These are phyloP conservation scores for Pyrenochaeta sp. DNA, from an alignment of 2,329 filamentous ascomycete species.

Conservation along the genomic window DNA sequence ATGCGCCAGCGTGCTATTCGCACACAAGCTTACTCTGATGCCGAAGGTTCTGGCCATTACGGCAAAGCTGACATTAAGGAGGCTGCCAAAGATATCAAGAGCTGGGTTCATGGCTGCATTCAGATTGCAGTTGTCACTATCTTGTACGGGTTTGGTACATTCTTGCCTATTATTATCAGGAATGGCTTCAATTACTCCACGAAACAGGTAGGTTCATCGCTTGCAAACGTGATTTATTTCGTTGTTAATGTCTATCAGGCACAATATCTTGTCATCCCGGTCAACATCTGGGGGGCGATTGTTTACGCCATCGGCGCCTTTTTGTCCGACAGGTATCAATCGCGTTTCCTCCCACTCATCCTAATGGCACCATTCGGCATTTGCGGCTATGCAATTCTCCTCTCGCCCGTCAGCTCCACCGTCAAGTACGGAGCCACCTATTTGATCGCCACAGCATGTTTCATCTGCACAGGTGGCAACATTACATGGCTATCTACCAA, in stretches of 20 bases:
- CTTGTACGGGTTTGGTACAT: conserved; percentile 50
- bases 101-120: conserved; percentile 43
- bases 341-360: conserved; percentile 48
- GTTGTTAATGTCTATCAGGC: conserved; percentile 14
- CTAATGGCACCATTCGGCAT: conserved; percentile 41
- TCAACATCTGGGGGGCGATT: conserved; percentile 52
- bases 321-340: conserved; percentile 48
- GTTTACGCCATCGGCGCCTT: conserved; percentile 51
- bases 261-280: conserved; percentile 51
- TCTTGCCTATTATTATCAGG: conserved; percentile 53
- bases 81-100: conserved; percentile 42
- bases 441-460: conserved; percentile 43
- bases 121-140: conserved; percentile 52
- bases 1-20: conserved; percentile 38
- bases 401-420: conserved; percentile 31
- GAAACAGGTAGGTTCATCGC: conserved; percentile 43
- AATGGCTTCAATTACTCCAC: conserved; percentile 51
- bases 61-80: conserved; percentile 38
- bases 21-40: conserved; percentile 41
- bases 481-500: conserved; percentile 45
- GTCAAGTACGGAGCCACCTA: conserved; percentile 44
- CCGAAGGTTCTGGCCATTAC: conserved; percentile 37
- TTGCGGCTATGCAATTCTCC: conserved; percentile 39
- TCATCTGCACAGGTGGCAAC: conserved; percentile 43
- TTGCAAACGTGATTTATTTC: neutral